Percentiles rank a stretch among this genome's conserved stretches.
Evolutionary conservation across 495 filamentous ascomycete species (phyloP).

Genomic region (Achaetomiella virescens): DNA sequence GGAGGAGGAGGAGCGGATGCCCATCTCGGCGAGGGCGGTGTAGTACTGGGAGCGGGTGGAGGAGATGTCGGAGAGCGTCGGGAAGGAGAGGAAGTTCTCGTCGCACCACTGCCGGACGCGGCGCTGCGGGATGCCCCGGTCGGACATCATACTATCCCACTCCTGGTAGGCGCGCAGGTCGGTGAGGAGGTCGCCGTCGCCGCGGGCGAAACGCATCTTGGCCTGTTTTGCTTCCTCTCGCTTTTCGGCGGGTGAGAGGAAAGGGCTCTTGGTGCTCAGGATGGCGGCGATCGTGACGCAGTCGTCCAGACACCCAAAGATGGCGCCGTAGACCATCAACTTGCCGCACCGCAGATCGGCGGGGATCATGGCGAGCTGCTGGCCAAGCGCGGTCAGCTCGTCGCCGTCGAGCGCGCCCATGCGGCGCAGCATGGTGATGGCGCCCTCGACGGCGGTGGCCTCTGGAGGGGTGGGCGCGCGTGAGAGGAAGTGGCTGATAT

Average conservation of each 20-base stretch:
- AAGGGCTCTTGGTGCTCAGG: constrained; percentile 76
- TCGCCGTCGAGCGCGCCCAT: constrained; percentile 86
- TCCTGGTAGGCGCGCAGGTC: constrained; percentile 78
- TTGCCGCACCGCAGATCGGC: constrained; percentile 91
- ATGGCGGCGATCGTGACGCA: constrained; percentile 87
- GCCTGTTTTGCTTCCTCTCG: constrained; percentile 78
- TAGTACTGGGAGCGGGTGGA: constrained; percentile 82
- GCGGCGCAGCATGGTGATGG: constrained; percentile 65
- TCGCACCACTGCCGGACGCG: constrained; percentile 72
- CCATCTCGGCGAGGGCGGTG: constrained; percentile 76
- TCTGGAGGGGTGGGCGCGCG: constrained; percentile 86
- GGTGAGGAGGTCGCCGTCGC: constrained; percentile 80
- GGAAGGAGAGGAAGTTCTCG: constrained; percentile 78
- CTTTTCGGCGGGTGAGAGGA: constrained; percentile 72
- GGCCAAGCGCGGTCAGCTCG: constrained; percentile 80
- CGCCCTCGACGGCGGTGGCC: constrained; percentile 74
- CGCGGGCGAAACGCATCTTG: constrained; percentile 61
- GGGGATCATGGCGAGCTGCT: constrained; percentile 88
- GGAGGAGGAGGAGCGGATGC: constrained; percentile 53
- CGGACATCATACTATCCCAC: constrained; percentile 60
- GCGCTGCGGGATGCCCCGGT: constrained; percentile 48
- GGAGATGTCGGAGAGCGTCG: constrained; percentile 79
- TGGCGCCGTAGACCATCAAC: constrained; percentile 90
- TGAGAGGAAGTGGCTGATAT: constrained; percentile 73
- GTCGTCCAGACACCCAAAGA: constrained; percentile 84